These are phyloP conservation scores for Ambrosiella cleistominuta DNA, from an alignment of 2,329 filamentous ascomycete species.

Conservation along the genomic window DNA sequence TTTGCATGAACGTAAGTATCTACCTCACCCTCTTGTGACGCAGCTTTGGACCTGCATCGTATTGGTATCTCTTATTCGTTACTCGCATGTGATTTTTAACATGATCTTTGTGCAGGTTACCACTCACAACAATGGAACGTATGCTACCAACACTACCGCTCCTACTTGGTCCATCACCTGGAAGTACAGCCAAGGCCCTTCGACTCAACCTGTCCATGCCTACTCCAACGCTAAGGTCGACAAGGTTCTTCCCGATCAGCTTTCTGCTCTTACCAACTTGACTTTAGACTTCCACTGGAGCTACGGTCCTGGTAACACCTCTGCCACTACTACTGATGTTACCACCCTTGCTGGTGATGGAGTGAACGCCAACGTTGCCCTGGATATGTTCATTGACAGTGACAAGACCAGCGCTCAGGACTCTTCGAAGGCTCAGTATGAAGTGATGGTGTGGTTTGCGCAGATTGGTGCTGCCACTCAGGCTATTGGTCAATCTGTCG, in stretches of 20 bases:
- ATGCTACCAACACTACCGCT: conserved; percentile 27
- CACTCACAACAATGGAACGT: conserved; percentile 32
- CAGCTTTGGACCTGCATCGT: not conserved
- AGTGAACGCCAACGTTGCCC: conserved; percentile 37
- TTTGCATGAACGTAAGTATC: conserved; percentile 36
- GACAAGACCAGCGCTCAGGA: conserved; percentile 24
- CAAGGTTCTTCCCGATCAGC: conserved; percentile 25
- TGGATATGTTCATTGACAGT: conserved; percentile 40
- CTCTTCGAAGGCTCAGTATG: conserved; percentile 27
- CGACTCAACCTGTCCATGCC: conserved; percentile 32
- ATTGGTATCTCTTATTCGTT: not conserved
- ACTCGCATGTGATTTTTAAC: not conserved
- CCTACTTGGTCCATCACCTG: conserved; percentile 36
- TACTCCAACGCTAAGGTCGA: conserved; percentile 36
- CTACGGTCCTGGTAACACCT: conserved; percentile 28
- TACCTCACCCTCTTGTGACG: not conserved
- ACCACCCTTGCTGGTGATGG: conserved; percentile 19
- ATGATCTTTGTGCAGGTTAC: conserved; percentile 24
- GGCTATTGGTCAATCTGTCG: conserved; percentile 26
- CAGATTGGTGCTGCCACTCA: conserved; percentile 28
- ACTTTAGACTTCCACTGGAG: conserved; percentile 31
- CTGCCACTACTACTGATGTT: conserved; percentile 21
- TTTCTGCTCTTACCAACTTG: conserved; percentile 24
- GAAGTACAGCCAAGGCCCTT: conserved; percentile 28
- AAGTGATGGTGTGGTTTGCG: conserved; percentile 42